phyloP scores from a whole-genome alignment of 176 grass and related monocot genomes.

The Bolboschoenus planiculmis region DNA sequence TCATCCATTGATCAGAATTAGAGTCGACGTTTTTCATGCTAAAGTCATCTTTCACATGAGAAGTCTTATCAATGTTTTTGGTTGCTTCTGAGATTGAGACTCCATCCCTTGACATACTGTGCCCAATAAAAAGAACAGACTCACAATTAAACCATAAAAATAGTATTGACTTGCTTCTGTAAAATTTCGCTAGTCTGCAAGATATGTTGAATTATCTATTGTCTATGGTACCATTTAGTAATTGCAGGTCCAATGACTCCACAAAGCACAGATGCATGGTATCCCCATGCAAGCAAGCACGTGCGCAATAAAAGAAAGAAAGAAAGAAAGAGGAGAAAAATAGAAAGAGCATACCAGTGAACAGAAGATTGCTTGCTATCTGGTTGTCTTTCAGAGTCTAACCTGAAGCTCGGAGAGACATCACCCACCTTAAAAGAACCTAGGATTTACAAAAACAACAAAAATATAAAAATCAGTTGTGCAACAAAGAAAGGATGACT shows the following conservation, averaged over 20 bases:
- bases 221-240: neutral
- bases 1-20: neutral
- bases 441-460: neutral
- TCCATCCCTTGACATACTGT: constrained; percentile 7
- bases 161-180: neutral
- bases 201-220: neutral
- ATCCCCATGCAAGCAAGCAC: neutral
- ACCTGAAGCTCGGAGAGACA: neutral
- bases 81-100: neutral
- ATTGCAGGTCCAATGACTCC: neutral
- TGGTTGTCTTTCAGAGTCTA: neutral
- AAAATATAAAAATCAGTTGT: neutral
- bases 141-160: neutral
- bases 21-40: neutral
- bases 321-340: neutral
- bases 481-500: neutral
- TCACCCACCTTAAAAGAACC: neutral
- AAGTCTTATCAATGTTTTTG: neutral
- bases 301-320: neutral
- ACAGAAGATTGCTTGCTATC: neutral
- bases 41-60: neutral
- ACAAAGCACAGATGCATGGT: neutral
- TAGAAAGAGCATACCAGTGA: neutral
- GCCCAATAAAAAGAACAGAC: neutral
- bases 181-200: neutral